A percentile compares a stretch with the other conserved stretches of the same genome.
These are phyloP conservation scores for Neopestalotiopsis rosae DNA, from an alignment of 2,329 filamentous ascomycete species.

Conservation along the genomic window DNA sequence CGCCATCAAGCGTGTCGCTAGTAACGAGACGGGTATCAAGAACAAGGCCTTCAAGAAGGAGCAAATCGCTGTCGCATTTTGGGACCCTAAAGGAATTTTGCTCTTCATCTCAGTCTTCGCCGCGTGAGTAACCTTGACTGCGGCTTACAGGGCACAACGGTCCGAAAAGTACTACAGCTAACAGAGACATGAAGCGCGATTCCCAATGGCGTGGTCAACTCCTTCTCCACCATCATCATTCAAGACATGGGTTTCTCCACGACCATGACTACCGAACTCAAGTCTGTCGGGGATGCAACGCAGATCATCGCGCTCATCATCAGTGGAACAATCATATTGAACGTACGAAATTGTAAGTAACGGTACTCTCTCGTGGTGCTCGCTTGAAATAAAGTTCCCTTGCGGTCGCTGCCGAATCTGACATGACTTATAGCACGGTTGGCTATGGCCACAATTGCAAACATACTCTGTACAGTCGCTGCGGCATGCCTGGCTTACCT, in stretches of 20 bases:
- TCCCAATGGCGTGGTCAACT: constrained; percentile 53
- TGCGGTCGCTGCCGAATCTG: too few relatives aligned
- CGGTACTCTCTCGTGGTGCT: too few relatives aligned
- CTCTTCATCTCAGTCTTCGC: constrained; percentile 58
- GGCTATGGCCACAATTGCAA: constrained; percentile 59
- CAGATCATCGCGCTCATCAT: constrained; percentile 58
- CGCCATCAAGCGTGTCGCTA: constrained; percentile 33
- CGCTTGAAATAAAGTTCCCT: too few relatives aligned
- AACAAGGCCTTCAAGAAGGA: constrained; percentile 49
- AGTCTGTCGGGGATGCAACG: constrained; percentile 52
- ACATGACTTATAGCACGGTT: constrained; percentile 40
- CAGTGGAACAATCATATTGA: constrained; percentile 57
- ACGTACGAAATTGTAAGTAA: constrained; percentile 45
- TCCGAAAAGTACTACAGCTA: too few relatives aligned
- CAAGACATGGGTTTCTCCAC: constrained; percentile 16
- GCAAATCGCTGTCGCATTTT: constrained; percentile 51
- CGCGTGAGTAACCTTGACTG: constrained; percentile 31
- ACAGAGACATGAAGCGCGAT: constrained; percentile 42
- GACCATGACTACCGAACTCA: constrained; percentile 1
- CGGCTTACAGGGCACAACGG: too few relatives aligned
- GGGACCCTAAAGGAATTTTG: constrained; percentile 62
- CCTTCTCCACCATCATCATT: constrained; percentile 12
- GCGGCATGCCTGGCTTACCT: constrained; percentile 59
- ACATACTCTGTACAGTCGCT: constrained; percentile 59
- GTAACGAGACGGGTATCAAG: constrained; percentile 27